A percentile compares a stretch with the other conserved stretches of the same genome.
Evolutionary conservation across 306 rosid genomes (phyloP).

Genomic region (Vigna trinervia): DNA sequence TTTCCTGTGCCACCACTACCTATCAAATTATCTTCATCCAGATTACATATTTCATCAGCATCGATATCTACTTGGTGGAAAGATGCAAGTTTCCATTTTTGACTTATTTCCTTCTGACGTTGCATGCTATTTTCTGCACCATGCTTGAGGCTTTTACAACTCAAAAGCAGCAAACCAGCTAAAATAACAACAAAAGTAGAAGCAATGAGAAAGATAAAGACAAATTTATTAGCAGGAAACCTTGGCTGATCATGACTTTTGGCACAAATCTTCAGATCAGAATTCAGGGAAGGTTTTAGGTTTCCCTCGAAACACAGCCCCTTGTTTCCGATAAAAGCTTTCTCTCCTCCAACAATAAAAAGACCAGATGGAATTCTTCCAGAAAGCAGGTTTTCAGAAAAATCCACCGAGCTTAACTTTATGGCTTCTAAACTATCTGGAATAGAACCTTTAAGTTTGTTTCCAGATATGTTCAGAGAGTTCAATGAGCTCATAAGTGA

Average conservation of each 20-base stretch:
- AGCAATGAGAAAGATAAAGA: slow-evolving; percentile 56
- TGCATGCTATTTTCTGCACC: slow-evolving; percentile 42
- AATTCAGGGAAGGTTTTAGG: slow-evolving; percentile 43
- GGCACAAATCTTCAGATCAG: slow-evolving; percentile 61
- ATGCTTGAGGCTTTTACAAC: slow-evolving; percentile 59
- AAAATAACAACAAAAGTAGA: slow-evolving; percentile 56
- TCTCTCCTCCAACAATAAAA: slow-evolving; percentile 71
- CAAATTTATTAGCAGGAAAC: slow-evolving; percentile 51
- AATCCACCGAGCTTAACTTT: slow-evolving; percentile 85
- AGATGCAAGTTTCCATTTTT: slow-evolving; percentile 79
- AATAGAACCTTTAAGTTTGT: slow-evolving; percentile 71
- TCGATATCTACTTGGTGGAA: slow-evolving; percentile 80
- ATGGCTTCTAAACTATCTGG: slow-evolving; percentile 68
- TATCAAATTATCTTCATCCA: slow-evolving; percentile 76
- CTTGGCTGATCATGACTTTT: slow-evolving; percentile 45
- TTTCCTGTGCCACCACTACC: slow-evolving; percentile 93
- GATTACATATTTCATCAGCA: slow-evolving; percentile 70
- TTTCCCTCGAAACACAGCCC: slow-evolving; percentile 74
- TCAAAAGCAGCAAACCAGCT: slow-evolving; percentile 58
- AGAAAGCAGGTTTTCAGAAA: slow-evolving; percentile 71
- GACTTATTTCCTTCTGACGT: slow-evolving; percentile 50
- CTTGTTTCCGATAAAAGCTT: slow-evolving; percentile 72
- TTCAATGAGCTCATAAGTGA: slow-evolving; percentile 78
- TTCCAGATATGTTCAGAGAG: slow-evolving; percentile 76
- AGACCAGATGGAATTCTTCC: slow-evolving; percentile 78